phyloP scores from a whole-genome alignment of 2,329 filamentous ascomycete genomes.

The Verticillium zaregamsianum region DNA sequence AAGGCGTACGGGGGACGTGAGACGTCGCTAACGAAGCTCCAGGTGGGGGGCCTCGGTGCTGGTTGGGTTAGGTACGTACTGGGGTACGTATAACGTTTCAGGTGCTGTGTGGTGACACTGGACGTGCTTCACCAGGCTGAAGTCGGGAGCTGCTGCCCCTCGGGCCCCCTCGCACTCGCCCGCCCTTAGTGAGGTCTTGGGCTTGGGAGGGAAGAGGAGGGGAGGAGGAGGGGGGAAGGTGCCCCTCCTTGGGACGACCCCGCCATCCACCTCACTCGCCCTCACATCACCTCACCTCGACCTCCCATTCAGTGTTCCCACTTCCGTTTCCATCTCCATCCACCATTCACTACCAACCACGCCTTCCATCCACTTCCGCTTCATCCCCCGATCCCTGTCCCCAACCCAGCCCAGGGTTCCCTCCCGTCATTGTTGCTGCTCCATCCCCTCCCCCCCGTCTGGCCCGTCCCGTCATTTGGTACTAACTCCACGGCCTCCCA shows the following conservation, averaged over 20 bases:
- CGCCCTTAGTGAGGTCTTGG: background rate
- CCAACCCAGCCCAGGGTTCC: background rate
- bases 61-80: background rate
- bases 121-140: background rate
- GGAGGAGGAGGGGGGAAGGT: background rate
- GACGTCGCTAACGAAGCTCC: background rate
- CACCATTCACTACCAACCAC: background rate
- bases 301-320: background rate
- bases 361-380: background rate
- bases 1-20: background rate
- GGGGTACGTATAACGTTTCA: background rate
- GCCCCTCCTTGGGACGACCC: background rate
- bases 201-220: too few species aligned
- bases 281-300: conserved; percentile 2
- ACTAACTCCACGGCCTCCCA: background rate
- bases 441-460: background rate
- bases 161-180: background rate
- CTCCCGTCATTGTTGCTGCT: background rate
- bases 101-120: background rate
- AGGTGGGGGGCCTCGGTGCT: background rate
- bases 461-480: background rate
- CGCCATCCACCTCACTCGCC: background rate
- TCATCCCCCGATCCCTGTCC: background rate
- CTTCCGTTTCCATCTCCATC: background rate
- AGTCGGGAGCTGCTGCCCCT: background rate